These are phyloP conservation scores for Chaetomidium leptoderma DNA, from an alignment of 495 filamentous ascomycete genomes.

Conservation along the genomic window DNA sequence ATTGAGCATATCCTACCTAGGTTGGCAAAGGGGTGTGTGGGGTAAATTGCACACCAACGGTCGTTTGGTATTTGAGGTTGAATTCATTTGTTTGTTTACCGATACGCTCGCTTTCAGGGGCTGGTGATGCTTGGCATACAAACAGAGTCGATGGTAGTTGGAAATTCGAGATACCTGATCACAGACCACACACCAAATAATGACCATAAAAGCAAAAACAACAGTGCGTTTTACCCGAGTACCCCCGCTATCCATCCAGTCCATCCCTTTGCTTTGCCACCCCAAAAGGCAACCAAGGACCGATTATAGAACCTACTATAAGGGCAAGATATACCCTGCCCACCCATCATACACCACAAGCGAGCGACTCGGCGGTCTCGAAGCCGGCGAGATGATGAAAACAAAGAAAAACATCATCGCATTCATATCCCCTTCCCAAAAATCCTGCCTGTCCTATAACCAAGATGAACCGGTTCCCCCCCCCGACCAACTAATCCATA, in stretches of 20 bases:
- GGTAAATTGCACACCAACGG: neutral
- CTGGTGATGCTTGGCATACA: neutral
- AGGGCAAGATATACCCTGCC: too few species aligned
- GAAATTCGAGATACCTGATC: neutral
- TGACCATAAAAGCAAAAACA: too few species aligned
- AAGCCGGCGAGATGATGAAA: neutral
- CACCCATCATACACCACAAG: neutral
- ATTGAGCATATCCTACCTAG: neutral
- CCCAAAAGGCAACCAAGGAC: too few species aligned
- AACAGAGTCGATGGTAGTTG: too few species aligned
- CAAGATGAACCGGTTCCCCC: neutral
- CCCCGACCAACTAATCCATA: neutral
- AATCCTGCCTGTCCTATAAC: too few species aligned
- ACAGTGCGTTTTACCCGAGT: too few species aligned
- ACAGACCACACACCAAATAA: too few species aligned
- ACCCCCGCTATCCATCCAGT: too few species aligned
- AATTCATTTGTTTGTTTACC: slow-evolving; percentile 2
- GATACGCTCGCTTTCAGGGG: neutral
- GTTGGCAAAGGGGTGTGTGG: neutral
- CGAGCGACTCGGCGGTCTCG: neutral
- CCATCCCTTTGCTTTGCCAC: too few species aligned
- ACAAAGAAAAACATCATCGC: neutral
- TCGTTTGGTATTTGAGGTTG: neutral
- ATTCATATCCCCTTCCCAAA: neutral
- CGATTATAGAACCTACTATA: neutral